Evolutionary conservation across 192 early-diverging fungal species (phyloP), one percentile per base, ranked within the genome.

Genomic region (Umbelopsis ramanniana): DNA sequence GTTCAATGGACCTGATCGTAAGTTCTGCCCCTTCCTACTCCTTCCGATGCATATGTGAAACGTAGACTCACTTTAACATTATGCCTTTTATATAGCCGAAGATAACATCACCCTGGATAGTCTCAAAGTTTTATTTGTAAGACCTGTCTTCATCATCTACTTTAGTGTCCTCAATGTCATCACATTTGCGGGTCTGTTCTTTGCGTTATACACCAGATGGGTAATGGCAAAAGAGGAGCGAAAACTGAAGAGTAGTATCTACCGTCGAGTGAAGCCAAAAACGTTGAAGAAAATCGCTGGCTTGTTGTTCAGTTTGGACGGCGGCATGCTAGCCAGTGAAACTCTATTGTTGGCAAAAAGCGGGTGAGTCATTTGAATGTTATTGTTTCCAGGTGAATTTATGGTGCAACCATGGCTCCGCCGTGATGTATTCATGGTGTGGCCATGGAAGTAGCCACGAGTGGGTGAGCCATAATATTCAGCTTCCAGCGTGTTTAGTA

Each of bases 321-420:
- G 84, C 38, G 84, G 84, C 6, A 60, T 85, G 33, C 66, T 85
- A 33, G 80, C 84, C 14, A 83, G 84, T 66, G 75, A 85, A 60
- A 85, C 84, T 0, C 67, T 85, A 22, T 46, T 85, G 43, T 46
- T 85, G 52, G 84, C 84, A 57, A 85, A 85, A 52, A 81, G 79
- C 45, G 84, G 84, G 77, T 79, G 50, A 54, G 72, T 38, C 9
- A 24, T 29, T 29, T 33, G 26, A 6, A 22, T 29, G 22, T 33
- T 23, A 57, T 15, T 29, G 19, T 23, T 10, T 50, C 35, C 22
- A 12, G 38, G 22, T 1, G 3, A 37, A 6, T 40, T 43, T 33
- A 19, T 29, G 29, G 3, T 29, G 29, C 3, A 3, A 3, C 29
- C 3, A 29, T 3, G 29, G 3, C n/a, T n/a, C n/a, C n/a, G n/a